A percentile compares a stretch with the other conserved stretches of the same genome.
Evolutionary conservation across 2,329 filamentous ascomycete genomes (phyloP).

Genomic region (Pleoardoris graminearum): DNA sequence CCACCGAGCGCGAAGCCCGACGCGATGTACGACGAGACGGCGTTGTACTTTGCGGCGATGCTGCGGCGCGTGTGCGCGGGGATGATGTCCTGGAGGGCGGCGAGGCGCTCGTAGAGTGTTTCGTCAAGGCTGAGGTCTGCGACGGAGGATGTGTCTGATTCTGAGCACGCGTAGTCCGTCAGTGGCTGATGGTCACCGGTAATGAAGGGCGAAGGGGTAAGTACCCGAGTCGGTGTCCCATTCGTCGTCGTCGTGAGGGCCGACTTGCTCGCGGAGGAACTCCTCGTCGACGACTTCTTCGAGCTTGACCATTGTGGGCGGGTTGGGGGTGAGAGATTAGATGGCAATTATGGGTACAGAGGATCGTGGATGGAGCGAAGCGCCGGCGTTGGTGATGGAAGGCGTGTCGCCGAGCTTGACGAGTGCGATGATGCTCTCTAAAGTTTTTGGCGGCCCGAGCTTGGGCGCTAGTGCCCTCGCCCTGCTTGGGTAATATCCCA

Average conservation of each 20-base stretch:
- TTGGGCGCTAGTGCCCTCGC: background rate
- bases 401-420: background rate
- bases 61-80: slow-evolving; percentile 75
- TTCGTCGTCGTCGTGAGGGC: slow-evolving; percentile 75
- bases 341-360: too few species aligned
- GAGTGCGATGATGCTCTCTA: slow-evolving; percentile 5
- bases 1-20: slow-evolving; percentile 71
- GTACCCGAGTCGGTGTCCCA: slow-evolving; percentile 94
- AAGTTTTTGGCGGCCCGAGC: slow-evolving; percentile 8
- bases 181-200: background rate
- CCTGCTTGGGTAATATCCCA: background rate
- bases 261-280: slow-evolving; percentile 73
- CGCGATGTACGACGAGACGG: slow-evolving; percentile 61
- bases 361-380: background rate
- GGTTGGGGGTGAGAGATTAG: too few species aligned
- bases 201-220: background rate
- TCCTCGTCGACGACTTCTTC: slow-evolving; percentile 97
- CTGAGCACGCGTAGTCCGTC: slow-evolving; percentile 54
- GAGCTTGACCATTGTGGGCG: slow-evolving; percentile 93
- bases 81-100: slow-evolving; percentile 78
- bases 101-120: slow-evolving; percentile 63
- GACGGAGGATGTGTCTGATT: slow-evolving; percentile 74
- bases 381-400: slow-evolving; percentile 8
- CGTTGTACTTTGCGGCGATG: slow-evolving; percentile 49
- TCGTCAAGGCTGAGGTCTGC: slow-evolving; percentile 49